A percentile compares a stretch with the other conserved stretches of the same genome.
Conservation (phyloP, 176 grass and related monocot species). For the Rhipidocladum racemiflorum region DNA sequence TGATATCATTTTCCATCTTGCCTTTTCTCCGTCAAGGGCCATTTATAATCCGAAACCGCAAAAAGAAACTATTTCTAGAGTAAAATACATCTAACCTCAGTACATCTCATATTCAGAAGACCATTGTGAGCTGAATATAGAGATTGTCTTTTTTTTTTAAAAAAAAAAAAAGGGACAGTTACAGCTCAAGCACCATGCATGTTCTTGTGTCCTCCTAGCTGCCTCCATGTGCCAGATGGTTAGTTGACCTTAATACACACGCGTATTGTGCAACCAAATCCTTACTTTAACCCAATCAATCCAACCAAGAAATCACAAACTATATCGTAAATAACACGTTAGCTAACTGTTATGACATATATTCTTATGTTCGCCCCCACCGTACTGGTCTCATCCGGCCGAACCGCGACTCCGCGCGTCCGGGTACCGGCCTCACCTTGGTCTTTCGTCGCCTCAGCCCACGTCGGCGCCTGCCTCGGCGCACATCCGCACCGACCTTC, state of each 20-base stretch:
- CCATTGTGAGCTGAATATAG: constrained; percentile 21
- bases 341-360: constrained; percentile 23
- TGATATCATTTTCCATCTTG: constrained; percentile 26
- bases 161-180: too few species aligned
- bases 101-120: background rate
- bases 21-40: constrained; percentile 11
- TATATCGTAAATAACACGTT: background rate
- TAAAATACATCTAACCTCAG: background rate
- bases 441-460: too few species aligned
- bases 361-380: too few species aligned
- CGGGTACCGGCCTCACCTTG: too few species aligned
- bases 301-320: constrained; percentile 20
- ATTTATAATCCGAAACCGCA: background rate
- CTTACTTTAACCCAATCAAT: constrained; percentile 22
- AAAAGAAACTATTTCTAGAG: background rate
- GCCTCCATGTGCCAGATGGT: constrained; percentile 33
- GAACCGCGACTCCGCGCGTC: too few species aligned
- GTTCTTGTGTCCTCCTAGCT: constrained; percentile 30
- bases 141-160: background rate
- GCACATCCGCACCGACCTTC: too few species aligned
- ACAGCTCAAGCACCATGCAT: constrained; percentile 50
- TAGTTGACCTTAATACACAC: constrained; percentile 33
- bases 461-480: too few species aligned
- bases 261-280: constrained; percentile 22
- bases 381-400: too few species aligned